Conservation (phyloP, 495 filamentous ascomycete genomes). For the Lasiosphaeria ovina region DNA sequence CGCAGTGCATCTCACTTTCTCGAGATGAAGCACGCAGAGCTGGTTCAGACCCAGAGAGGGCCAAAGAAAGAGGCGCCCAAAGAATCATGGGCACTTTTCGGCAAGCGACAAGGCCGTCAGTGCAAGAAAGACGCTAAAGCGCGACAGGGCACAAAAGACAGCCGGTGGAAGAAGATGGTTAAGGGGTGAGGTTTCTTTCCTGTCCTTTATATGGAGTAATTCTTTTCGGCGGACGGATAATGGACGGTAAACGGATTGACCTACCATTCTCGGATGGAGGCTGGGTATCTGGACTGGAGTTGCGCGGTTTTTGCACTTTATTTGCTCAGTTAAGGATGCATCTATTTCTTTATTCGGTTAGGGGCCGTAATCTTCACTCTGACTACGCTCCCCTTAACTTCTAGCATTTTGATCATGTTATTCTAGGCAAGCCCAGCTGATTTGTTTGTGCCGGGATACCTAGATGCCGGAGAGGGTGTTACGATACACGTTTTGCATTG, state of each 20-base stretch:
- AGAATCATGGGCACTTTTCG: slow-evolving; percentile 5
- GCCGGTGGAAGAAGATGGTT: slow-evolving; percentile 25
- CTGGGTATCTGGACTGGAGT: slow-evolving; percentile 7
- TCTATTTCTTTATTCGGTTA: slow-evolving; percentile 1
- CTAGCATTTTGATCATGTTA: too few relatives aligned
- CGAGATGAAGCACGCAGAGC: slow-evolving; percentile 29
- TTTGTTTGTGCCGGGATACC: too few relatives aligned
- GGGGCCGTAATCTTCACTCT: slow-evolving; percentile 3
- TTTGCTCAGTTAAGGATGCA: slow-evolving; percentile 4
- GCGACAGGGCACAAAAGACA: slow-evolving; percentile 5
- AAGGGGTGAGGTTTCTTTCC: slow-evolving; percentile 7
- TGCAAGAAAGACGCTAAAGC: neutral
- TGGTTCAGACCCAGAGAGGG: slow-evolving; percentile 7
- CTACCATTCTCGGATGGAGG: slow-evolving; percentile 2
- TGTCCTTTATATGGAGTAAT: slow-evolving; percentile 8
- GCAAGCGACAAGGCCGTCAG: slow-evolving; percentile 7
- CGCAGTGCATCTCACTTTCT: slow-evolving; percentile 37
- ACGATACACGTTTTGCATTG: too few relatives aligned
- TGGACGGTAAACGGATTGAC: slow-evolving; percentile 11
- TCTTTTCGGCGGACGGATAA: slow-evolving; percentile 3
- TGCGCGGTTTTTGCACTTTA: neutral
- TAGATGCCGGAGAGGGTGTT: too few relatives aligned
- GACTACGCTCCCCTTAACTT: neutral
- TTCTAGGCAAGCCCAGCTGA: too few relatives aligned
- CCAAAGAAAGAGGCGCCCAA: slow-evolving; percentile 3